Evolutionary conservation across 1,284 basidiomycete genomes (phyloP).

Genomic region (Gymnopus androsaceus): DNA sequence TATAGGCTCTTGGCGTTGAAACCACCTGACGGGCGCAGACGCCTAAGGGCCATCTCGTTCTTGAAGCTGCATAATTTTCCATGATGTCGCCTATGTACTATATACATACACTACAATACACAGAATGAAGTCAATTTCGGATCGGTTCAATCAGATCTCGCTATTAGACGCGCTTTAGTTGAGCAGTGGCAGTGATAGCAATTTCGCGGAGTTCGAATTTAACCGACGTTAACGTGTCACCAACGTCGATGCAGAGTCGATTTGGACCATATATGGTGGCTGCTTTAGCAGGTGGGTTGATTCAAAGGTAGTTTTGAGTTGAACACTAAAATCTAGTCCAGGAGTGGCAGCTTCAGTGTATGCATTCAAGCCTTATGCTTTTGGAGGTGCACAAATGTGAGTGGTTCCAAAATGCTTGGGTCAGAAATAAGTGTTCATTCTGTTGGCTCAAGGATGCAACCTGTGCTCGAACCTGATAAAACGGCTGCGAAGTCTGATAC

Average conservation of each 20-base stretch:
- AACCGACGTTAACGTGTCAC: background rate
- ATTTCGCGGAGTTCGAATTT: constrained; percentile 36
- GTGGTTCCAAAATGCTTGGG: background rate
- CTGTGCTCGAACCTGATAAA: background rate
- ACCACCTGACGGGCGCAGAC: background rate
- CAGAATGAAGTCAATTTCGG: background rate
- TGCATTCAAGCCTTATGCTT: background rate
- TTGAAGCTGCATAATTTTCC: too few relatives aligned
- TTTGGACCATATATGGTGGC: constrained; percentile 13
- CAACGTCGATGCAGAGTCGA: background rate
- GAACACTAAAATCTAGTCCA: too few relatives aligned
- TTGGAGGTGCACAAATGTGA: background rate
- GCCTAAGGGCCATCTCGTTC: too few relatives aligned
- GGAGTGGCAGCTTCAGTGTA: too few relatives aligned
- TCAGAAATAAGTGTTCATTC: background rate
- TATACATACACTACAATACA: too few relatives aligned
- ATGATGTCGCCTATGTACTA: background rate
- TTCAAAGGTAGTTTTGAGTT: too few relatives aligned
- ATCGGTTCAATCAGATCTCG: background rate
- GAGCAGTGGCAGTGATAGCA: background rate
- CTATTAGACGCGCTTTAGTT: background rate
- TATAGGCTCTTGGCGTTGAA: constrained; percentile 1
- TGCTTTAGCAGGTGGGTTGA: background rate
- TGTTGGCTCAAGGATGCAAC: background rate
- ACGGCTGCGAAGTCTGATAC: background rate